Evolutionary conservation across 768 basidiomycete genomes (phyloP).

Genomic region (Suillus decipiens): DNA sequence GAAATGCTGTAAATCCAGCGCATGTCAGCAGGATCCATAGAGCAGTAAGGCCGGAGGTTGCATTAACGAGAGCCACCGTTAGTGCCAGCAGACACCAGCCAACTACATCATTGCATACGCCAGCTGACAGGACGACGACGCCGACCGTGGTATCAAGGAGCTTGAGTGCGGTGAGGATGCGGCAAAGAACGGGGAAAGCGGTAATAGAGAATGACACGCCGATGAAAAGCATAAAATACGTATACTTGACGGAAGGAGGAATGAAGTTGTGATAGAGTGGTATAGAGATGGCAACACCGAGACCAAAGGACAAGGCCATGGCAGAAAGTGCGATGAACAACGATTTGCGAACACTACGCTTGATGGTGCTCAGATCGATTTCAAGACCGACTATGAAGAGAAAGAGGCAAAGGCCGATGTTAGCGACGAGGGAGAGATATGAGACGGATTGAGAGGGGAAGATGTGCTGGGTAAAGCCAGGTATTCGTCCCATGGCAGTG

Average conservation of each 20-base stretch:
- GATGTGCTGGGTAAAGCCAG: conserved; percentile 83
- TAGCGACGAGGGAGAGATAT: conserved; percentile 84
- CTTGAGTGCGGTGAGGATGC: conserved; percentile 88
- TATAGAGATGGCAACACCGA: conserved; percentile 76
- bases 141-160: conserved; percentile 92
- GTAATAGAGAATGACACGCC: conserved; percentile 91
- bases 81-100: conserved; percentile 91
- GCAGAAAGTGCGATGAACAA: conserved; percentile 75
- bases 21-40: conserved; percentile 82
- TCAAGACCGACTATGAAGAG: conserved; percentile 93
- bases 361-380: conserved; percentile 81
- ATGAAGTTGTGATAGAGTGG: conserved; percentile 80
- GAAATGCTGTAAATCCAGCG: conserved; percentile 76
- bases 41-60: conserved; percentile 78
- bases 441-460: conserved; percentile 74
- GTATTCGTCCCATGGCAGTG: conserved; percentile 77
- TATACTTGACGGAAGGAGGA: conserved; percentile 58
- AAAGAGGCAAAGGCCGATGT: conserved; percentile 86
- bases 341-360: conserved; percentile 69
- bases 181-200: conserved; percentile 86
- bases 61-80: conserved; percentile 90
- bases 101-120: conserved; percentile 87
- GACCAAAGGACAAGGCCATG: conserved; percentile 82
- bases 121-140: conserved; percentile 88
- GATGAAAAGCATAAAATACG: conserved; percentile 92